A percentile compares a stretch with the other conserved stretches of the same genome.
phyloP scores from a whole-genome alignment of 768 basidiomycete species.

The Peribolospora baueri region DNA sequence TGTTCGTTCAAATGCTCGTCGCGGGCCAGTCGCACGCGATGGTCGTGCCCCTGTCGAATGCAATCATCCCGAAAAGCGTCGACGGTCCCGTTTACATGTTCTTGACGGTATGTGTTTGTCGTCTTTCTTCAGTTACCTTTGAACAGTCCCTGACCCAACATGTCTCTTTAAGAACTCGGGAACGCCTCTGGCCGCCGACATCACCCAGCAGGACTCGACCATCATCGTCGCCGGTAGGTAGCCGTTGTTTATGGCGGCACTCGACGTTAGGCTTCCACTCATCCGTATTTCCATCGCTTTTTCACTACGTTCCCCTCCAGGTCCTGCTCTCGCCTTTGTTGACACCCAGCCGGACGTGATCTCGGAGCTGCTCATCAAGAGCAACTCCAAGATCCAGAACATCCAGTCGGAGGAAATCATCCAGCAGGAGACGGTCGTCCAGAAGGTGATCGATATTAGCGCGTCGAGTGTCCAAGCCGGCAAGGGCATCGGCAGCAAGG shows the following conservation, averaged over 20 bases:
- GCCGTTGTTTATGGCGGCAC: too few relatives aligned
- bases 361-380: too few relatives aligned
- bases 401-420: too few relatives aligned
- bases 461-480: too few relatives aligned
- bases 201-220: slow-evolving; percentile 29
- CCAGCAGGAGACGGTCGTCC: too few relatives aligned
- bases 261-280: background rate
- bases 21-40: slow-evolving; percentile 36
- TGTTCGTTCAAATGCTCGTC: slow-evolving; percentile 53
- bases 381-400: too few relatives aligned
- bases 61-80: slow-evolving; percentile 39
- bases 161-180: slow-evolving; percentile 20
- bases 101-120: slow-evolving; percentile 25
- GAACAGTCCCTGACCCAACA: background rate
- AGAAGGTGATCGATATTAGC: too few relatives aligned
- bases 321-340: too few relatives aligned
- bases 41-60: slow-evolving; percentile 34
- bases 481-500: too few relatives aligned
- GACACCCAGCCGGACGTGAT: too few relatives aligned
- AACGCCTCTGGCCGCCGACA: slow-evolving; percentile 40
- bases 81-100: slow-evolving; percentile 53
- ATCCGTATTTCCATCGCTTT: background rate
- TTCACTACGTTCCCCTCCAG: too few relatives aligned
- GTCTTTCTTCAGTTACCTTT: background rate
- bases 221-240: slow-evolving; percentile 35